Evolutionary conservation across 768 basidiomycete species (phyloP), one percentile per base, ranked within the genome.

Genomic region (Tephrocybe sp.): DNA sequence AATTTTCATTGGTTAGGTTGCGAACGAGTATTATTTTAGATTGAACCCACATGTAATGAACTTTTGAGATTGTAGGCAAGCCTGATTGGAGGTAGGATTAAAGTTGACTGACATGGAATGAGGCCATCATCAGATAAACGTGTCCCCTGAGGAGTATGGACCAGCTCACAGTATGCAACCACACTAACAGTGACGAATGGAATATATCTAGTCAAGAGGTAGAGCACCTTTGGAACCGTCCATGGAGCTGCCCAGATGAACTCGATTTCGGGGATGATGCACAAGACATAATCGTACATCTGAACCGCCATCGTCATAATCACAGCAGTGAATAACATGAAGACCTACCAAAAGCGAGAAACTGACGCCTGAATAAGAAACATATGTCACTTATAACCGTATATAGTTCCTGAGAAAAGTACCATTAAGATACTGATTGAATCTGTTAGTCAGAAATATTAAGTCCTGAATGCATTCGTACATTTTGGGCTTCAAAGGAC

Each of bases 201-300:
- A 22, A 55, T 26, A 34, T 52, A 54, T 32, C 53, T 40, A 14
- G 57, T 48, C 6, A 45, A 19, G 36, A 58, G 43, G 39, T 58
- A 58, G 12, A 58, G 43, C 17, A 41, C 19, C 33, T 52, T 55
- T 30, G 53, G 51, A 2, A 55, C 23, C 2, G 20, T 52, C 53
- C 57, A 58, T 8, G 42, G 6, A 33, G 53, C 34, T 12, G 26
- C n/a, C 57, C 57, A 57, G 20, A 58, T 47, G 14, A 39, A 42
- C 16, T 26, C 17, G 4, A 44, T 16, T 34, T 55, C 50, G 2
- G 39, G 45, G 10, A 9, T 6, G n/a, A 48, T 16, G 14, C 36
- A 64, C 60, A 65, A 45, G 55, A 62, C 16, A 22, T 52, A 40
- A 30, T 61, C n/a, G 20, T 65, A 56, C 23, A 39, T 64, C 26